phyloP scores from a whole-genome alignment of 805 yeast genomes.

The Teunomyces stri region DNA sequence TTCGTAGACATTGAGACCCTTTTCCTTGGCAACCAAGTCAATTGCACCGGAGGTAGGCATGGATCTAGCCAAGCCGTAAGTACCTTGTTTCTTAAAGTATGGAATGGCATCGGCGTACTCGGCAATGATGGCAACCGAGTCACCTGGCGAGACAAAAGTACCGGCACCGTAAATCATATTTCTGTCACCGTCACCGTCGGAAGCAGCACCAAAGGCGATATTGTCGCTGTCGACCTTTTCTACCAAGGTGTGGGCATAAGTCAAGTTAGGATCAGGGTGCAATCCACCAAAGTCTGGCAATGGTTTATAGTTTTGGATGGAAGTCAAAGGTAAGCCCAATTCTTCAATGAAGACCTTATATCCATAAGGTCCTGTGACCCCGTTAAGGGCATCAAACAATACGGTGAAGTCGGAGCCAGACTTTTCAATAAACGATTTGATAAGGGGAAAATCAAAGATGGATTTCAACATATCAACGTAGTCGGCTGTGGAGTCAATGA shows the following conservation, averaged over 20 bases:
- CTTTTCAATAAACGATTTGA: conserved; percentile 62
- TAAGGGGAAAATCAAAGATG: conserved; percentile 84
- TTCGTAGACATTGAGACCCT: conserved; percentile 77
- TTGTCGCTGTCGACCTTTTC: conserved; percentile 76
- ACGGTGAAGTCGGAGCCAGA: conserved; percentile 58
- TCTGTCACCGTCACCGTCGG: conserved; percentile 99
- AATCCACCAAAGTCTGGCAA: conserved; percentile 93
- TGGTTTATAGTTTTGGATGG: conserved; percentile 78
- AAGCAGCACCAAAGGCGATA: conserved; percentile 95
- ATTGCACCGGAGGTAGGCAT: conserved; percentile 97
- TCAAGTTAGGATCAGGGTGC: conserved; percentile 97
- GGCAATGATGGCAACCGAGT: conserved; percentile 94
- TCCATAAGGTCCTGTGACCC: conserved; percentile 98
- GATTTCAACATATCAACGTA: conserved; percentile 76
- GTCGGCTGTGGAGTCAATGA: conserved; percentile 77
- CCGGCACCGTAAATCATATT: conserved; percentile 97
- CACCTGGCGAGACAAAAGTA: conserved; percentile 97
- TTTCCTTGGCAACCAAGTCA: conserved; percentile 81
- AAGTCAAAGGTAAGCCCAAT: conserved; percentile 67
- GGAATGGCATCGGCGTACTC: conserved; percentile 89
- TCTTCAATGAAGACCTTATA: conserved; percentile 78
- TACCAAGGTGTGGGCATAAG: conserved; percentile 87
- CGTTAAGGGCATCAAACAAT: conserved; percentile 87
- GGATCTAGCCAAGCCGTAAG: conserved; percentile 90
- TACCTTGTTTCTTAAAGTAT: conserved; percentile 83